Conservation (phyloP, 805 yeast species). For the Saturnispora saitoi region DNA sequence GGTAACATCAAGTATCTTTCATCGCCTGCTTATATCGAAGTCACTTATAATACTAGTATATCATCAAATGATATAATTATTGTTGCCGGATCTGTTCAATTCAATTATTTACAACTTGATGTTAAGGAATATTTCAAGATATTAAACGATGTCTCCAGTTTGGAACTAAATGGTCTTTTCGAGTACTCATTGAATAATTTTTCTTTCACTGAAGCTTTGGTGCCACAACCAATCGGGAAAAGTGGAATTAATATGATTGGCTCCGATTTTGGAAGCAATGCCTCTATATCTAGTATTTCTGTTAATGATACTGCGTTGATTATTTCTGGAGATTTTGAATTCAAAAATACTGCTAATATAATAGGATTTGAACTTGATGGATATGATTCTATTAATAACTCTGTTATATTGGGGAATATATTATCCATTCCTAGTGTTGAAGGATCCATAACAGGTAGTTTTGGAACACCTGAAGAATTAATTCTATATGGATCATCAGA, state of each 20-base stretch:
- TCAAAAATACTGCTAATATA: conserved; percentile 32
- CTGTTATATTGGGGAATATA: conserved; percentile 6
- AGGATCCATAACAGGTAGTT: conserved; percentile 31
- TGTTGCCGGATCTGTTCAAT: conserved; percentile 54
- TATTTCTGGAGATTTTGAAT: conserved; percentile 43
- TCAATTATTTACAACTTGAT: conserved; percentile 34
- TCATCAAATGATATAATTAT: conserved; percentile 35
- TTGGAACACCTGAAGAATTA: conserved; percentile 29
- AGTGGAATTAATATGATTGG: conserved; percentile 39
- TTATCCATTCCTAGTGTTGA: conserved; percentile 30
- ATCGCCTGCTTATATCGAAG: conserved; percentile 31
- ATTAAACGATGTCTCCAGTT: conserved; percentile 13
- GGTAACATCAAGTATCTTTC: conserved; percentile 55
- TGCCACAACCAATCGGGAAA: conserved; percentile 34
- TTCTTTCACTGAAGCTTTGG: conserved; percentile 24
- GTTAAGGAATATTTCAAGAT: conserved; percentile 17
- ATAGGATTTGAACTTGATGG: conserved; percentile 25
- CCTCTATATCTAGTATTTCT: conserved; percentile 32
- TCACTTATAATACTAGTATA: conserved; percentile 31
- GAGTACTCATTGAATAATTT: conserved; percentile 74
- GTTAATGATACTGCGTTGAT: conserved; percentile 29
- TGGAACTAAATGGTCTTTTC: conserved; percentile 60
- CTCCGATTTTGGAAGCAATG: conserved; percentile 29
- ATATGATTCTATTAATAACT: conserved; percentile 15
- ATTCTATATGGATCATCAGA: conserved; percentile 35